Evolutionary conservation across 129 eudicot species (phyloP).

Genomic region (Escallonia herrerae): DNA sequence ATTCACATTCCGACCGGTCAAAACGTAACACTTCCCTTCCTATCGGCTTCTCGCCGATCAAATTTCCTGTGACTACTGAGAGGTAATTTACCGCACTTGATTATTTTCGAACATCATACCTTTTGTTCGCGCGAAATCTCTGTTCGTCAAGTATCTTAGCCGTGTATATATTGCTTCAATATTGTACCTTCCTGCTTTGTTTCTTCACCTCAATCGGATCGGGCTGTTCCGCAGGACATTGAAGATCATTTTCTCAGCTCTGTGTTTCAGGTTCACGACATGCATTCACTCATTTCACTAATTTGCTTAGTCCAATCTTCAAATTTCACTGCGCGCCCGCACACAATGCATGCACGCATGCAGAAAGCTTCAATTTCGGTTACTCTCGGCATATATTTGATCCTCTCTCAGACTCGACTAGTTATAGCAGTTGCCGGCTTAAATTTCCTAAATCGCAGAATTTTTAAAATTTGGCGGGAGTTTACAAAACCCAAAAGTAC

Average conservation of each 20-base stretch:
- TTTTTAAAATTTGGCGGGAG: constrained; percentile 33
- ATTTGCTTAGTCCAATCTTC: not conserved
- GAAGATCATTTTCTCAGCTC: not conserved
- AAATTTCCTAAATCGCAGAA: constrained; percentile 6
- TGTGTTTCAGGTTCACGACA: not conserved
- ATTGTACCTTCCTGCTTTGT: not conserved
- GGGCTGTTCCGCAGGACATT: not conserved
- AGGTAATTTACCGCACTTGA: too few relatives aligned
- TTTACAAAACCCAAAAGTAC: constrained; percentile 5
- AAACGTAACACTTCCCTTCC: too few relatives aligned
- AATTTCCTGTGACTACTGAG: too few relatives aligned
- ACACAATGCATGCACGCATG: not conserved
- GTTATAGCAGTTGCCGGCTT: not conserved
- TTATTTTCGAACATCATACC: too few relatives aligned
- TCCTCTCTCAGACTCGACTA: not conserved
- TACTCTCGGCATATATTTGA: too few relatives aligned
- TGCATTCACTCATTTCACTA: not conserved
- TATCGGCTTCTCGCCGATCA: too few relatives aligned
- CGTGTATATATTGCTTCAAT: not conserved
- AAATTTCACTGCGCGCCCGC: not conserved
- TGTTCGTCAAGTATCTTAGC: too few relatives aligned
- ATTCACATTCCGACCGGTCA: too few relatives aligned
- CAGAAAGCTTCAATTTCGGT: not conserved
- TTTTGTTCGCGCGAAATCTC: too few relatives aligned
- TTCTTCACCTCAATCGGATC: not conserved